Percentiles rank a stretch among this genome's conserved stretches.
Evolutionary conservation across 495 filamentous ascomycete species (phyloP).

Genomic region (Chaetomium fimeti): DNA sequence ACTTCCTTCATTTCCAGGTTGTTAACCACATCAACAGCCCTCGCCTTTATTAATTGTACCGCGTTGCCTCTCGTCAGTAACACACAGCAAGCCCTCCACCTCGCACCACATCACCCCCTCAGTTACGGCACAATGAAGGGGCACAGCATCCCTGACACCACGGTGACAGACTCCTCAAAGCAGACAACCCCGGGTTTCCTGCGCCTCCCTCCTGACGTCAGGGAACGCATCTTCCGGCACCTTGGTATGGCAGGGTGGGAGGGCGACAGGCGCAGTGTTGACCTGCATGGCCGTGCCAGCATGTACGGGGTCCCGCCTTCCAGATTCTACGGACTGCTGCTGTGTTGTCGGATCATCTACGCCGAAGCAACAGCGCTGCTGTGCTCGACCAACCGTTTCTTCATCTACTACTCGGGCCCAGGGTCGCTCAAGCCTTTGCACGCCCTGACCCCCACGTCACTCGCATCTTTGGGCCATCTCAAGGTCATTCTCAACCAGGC

Average conservation of each 20-base stretch:
- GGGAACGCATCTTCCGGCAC: background rate
- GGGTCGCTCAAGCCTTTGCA: slow-evolving; percentile 12
- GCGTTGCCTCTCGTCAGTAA: no score
- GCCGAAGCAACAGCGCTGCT: slow-evolving; percentile 12
- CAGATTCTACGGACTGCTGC: slow-evolving; percentile 9
- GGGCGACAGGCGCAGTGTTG: background rate
- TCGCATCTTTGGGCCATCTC: slow-evolving; percentile 13
- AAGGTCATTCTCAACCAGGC: slow-evolving; percentile 15
- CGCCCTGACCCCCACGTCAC: background rate
- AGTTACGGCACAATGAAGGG: background rate
- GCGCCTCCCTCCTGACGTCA: slow-evolving; percentile 2
- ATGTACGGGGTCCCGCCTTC: background rate
- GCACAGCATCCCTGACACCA: background rate
- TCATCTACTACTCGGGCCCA: slow-evolving; percentile 1
- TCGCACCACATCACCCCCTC: background rate
- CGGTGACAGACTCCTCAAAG: background rate
- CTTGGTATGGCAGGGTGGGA: background rate
- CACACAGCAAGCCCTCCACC: no score
- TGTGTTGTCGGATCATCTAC: slow-evolving; percentile 17
- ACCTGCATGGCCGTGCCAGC: slow-evolving; percentile 7
- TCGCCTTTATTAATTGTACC: no score
- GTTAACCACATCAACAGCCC: no score
- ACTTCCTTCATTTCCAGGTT: no score
- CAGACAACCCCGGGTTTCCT: background rate
- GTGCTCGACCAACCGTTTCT: slow-evolving; percentile 16